Conservation (phyloP, 768 basidiomycete genomes). For the Kwoniella mangroviensis region DNA sequence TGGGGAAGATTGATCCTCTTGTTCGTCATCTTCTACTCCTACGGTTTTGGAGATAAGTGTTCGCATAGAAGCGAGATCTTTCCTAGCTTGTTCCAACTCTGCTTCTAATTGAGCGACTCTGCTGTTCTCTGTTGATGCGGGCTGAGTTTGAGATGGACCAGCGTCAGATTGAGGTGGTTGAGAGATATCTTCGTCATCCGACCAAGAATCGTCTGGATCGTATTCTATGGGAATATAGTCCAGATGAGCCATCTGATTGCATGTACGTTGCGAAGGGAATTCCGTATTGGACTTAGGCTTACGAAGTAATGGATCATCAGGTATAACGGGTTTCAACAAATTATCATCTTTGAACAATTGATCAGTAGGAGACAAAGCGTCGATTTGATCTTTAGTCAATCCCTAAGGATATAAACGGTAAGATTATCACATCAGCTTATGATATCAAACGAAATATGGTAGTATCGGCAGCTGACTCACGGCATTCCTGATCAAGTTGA, state of each 20-base stretch:
- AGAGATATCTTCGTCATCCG: constrained; percentile 65
- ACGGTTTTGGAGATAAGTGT: constrained; percentile 14
- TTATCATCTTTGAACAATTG: constrained; percentile 73
- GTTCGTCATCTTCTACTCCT: constrained; percentile 24
- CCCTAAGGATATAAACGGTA: constrained; percentile 1
- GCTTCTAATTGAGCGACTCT: constrained; percentile 68
- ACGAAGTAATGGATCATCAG: constrained; percentile 91
- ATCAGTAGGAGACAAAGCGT: constrained; percentile 58
- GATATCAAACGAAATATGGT: too few species aligned
- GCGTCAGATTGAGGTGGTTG: constrained; percentile 10
- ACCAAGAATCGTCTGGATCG: constrained; percentile 66
- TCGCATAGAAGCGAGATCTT: constrained; percentile 62
- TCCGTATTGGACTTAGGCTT: constrained; percentile 51
- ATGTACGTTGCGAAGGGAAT: neutral
- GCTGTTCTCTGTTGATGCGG: neutral
- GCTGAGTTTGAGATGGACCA: constrained; percentile 19
- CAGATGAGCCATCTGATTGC: neutral
- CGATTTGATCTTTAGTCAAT: constrained; percentile 23
- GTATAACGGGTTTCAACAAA: constrained; percentile 78
- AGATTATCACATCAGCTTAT: neutral
- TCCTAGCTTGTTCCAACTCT: constrained; percentile 66
- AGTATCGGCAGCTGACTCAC: constrained; percentile 36
- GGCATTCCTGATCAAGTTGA: constrained; percentile 78
- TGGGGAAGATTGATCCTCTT: neutral
- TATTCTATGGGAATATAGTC: constrained; percentile 61